phyloP scores from a whole-genome alignment of 2,329 filamentous ascomycete species.

The Thielaviopsis musarum region DNA sequence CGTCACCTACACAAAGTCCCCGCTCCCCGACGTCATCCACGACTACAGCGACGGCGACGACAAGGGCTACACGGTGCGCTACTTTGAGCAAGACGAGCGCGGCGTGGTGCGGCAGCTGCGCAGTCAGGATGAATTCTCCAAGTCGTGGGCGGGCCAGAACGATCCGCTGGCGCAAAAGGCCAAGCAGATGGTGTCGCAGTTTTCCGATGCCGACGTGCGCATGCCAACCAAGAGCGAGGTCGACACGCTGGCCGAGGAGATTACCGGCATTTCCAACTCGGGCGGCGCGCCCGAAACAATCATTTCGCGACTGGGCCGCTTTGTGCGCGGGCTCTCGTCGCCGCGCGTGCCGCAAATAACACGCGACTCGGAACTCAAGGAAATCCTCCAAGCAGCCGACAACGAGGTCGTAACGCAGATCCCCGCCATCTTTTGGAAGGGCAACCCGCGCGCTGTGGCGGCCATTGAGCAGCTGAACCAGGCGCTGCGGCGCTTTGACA shows the following conservation, averaged over 20 bases:
- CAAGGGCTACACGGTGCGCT: slow-evolving; percentile 11
- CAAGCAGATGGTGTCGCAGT: slow-evolving; percentile 5
- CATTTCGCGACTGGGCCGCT: slow-evolving; percentile 8
- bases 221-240: slow-evolving; percentile 15
- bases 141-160: slow-evolving; percentile 21
- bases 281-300: slow-evolving; percentile 6
- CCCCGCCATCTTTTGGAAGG: not conserved
- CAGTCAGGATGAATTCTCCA: slow-evolving; percentile 24
- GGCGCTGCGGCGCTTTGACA: slow-evolving; percentile 10
- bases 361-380: not conserved
- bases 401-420: slow-evolving; percentile 7
- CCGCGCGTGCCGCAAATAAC: slow-evolving; percentile 2
- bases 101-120: slow-evolving; percentile 21
- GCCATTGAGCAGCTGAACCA: slow-evolving; percentile 8
- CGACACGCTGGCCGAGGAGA: slow-evolving; percentile 14
- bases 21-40: slow-evolving; percentile 11
- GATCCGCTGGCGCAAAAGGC: slow-evolving; percentile 13
- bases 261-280: slow-evolving; percentile 4
- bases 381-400: slow-evolving; percentile 9
- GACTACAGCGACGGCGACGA: slow-evolving; percentile 6
- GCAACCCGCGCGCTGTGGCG: not conserved
- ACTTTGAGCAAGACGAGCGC: slow-evolving; percentile 28
- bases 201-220: slow-evolving; percentile 9
- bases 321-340: slow-evolving; percentile 9
- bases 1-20: slow-evolving; percentile 6